Evolutionary conservation across 2,329 filamentous ascomycete genomes (phyloP), one percentile per base, ranked within the genome.

Genomic region (Seiridium unicorne): DNA sequence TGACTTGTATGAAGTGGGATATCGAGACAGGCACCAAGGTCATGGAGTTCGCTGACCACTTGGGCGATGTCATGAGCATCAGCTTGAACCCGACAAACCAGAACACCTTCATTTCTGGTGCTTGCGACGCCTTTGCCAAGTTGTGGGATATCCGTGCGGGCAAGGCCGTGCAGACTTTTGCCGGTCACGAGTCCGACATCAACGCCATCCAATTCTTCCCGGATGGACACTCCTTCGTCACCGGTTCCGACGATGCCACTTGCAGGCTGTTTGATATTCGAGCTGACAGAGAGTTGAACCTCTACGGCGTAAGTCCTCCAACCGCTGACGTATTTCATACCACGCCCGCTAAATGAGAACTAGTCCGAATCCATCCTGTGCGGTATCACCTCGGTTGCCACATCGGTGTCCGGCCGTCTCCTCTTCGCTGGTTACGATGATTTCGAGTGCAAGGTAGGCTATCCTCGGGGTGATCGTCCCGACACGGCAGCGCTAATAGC

Each of bases 1-100:
- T 99, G 95, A 99, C 95, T 57, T 99, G 95, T 77, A 97, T 98
- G 89, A 91, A 98, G 73, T 99, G 95, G 95, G 95, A 99, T 81
- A 94, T 99, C 65, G 95, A 99, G 79, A 96, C 94, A 0, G 95
- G 95, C 60, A 92, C 93, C 66, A 97, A 97, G 81, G 91, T 97
- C 47, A 96, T 93, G 72, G 95, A 99, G 76, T 99, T 98, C 69
- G 95, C 95, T 72, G 95, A 99, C 78, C 95, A 99, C 75, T 84
- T 99, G 9, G 95, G 95, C 74, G 95, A 99, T 73, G 95, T 99
- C 68, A 99, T 99, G 95, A 98, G 94, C 83, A 93, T 98, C 80
- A 98, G 94, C 84, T 91, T 99, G 77, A 98, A 99, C 81, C 95
- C 95, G 1, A 96, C 96, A 64, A 97, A 98, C 81, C 93, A 97